Evolutionary conservation across 345 rosid genomes (phyloP), one percentile per base, ranked within the genome.

Genomic region (Sisymbrium irio): DNA sequence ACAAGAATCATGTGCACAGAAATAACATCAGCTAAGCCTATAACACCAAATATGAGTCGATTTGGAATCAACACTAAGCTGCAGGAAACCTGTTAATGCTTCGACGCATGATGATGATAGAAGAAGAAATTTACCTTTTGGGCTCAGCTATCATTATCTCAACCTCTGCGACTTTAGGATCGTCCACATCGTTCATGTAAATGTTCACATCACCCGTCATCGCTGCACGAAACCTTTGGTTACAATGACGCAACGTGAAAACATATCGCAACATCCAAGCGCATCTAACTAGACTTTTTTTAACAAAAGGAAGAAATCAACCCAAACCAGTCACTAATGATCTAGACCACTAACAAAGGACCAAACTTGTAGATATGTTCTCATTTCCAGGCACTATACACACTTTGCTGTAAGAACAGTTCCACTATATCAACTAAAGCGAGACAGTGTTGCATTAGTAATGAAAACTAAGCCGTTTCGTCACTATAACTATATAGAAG

Each of bases 141-240:
- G 85, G 80, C 66, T 95, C 96, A 64, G 96, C 96, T 53, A 95
- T 90, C 99, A 95, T 95, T 77, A 95, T 92, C 77, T 95, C 97
- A 12, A 92, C 74, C 81, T 90, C 97, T 45, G 93, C 96, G 77
- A 87, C 57, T 37, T 84, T 88, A 39, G 86, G 82, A 67, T 92
- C 90, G 27, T 95, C 99, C 78, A 86, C 63, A 78, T 95, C 99
- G 77, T 92, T 95, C 97, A 90, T 85, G 82, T 92, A 95, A 64
- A 90, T 80, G 65, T 95, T 92, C 72, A 92, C 97, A 83, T 92
- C 99, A 59, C 99, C 97, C 3, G 85, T 82, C 97, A 95, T 92
- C 9, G 94, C 94, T 91, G 91, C 60, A 71, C 39, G 58, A 28
- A 68, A 70, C 20, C 45, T 17, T 47, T 3, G 1, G 22, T 36